Conservation (phyloP, 495 filamentous ascomycete species). For the Choiromyces venosus region DNA sequence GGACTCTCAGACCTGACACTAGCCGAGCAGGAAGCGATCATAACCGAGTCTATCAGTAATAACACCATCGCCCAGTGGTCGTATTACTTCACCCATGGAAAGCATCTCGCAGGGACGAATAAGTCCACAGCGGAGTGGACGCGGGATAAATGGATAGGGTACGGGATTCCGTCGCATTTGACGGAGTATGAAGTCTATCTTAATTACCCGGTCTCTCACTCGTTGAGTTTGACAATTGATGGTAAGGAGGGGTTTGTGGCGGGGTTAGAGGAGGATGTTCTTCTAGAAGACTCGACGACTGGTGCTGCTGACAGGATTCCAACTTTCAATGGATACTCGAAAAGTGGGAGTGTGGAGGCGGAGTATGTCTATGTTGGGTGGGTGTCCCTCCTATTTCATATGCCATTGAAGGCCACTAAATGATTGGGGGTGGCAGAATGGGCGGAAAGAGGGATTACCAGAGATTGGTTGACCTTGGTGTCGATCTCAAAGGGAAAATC, state of each 20-base stretch:
- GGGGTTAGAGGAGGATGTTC: conserved; percentile 72
- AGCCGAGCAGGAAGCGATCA: conserved; percentile 14
- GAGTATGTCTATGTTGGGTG: conserved; percentile 47
- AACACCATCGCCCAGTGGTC: conserved; percentile 62
- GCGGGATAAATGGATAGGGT: conserved; percentile 73
- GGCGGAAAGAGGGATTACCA: conserved; percentile 71
- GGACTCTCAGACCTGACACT: conserved; percentile 9
- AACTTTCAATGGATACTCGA: conserved; percentile 90
- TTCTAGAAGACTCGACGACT: conserved; percentile 78
- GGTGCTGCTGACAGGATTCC: conserved; percentile 69
- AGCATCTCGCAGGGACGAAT: conserved; percentile 87
- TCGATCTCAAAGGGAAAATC: conserved; percentile 75
- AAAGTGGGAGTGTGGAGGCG: conserved; percentile 75
- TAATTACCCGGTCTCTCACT: conserved; percentile 63
- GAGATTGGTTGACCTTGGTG: conserved; percentile 68
- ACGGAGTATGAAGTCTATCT: conserved; percentile 82
- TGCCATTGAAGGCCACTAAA: not conserved
- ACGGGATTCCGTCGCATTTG: conserved; percentile 68
- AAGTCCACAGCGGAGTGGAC: conserved; percentile 84
- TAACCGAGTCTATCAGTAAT: conserved; percentile 24
- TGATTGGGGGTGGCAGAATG: conserved; percentile 10
- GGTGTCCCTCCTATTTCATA: not conserved
- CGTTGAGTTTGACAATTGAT: conserved; percentile 21
- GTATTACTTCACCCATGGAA: conserved; percentile 80
- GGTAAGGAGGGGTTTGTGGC: conserved; percentile 66